Base-by-base conservation (phyloP, 2,329 filamentous ascomycete species). In the Chaetomiaceae sp. region DNA sequence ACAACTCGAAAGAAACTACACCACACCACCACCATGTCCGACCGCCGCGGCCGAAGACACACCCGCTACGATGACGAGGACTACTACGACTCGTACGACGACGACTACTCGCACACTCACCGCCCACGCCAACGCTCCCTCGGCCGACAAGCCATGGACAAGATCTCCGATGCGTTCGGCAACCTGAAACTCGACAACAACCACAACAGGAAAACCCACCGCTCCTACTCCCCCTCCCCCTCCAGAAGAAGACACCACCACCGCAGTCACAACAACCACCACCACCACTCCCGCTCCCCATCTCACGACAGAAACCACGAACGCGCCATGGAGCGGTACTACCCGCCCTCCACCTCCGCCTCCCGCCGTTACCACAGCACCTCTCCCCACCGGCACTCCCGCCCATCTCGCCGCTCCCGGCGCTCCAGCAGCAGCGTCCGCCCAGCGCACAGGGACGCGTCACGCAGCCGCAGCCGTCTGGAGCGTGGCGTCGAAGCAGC, bases 61-160 rank as follows among this genome's bases (percentile, higher is more conserved):
- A 35, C 19, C 31, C 23, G 23, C 10, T 10, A 27, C 25, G 25
- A 27, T 3, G 25, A 27, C 25, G 6, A 10, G 2, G 25, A 6
- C 3, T 27, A 27, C 39, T 17, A 41, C 21, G 39, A 41, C 39
- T 5, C 25, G 12, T 17, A 41, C 39, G 21, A 47, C 43, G 48
- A 55, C 30, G 37, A 51, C 35, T 49, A 44, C 39, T 45, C 50
- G 14, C 44, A 55, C 41, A 47, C 55, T 21, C 30, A 23, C 16
- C 52, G 42, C 8, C 42, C 53, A 4, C 54, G 55, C 4, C 56
- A 55, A 20, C 59, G 56, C 17, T 61, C 59, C 3, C 44, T 61
- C 16, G 47, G 58, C 37, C 58, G 58, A 2, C 48, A 53, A 9
- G 55, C 46, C 12, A 39, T 60, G 6, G 56, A 58, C 52, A 60